phyloP scores from a whole-genome alignment of 441 rosid genomes.

The Gossypium schwendimanii region DNA sequence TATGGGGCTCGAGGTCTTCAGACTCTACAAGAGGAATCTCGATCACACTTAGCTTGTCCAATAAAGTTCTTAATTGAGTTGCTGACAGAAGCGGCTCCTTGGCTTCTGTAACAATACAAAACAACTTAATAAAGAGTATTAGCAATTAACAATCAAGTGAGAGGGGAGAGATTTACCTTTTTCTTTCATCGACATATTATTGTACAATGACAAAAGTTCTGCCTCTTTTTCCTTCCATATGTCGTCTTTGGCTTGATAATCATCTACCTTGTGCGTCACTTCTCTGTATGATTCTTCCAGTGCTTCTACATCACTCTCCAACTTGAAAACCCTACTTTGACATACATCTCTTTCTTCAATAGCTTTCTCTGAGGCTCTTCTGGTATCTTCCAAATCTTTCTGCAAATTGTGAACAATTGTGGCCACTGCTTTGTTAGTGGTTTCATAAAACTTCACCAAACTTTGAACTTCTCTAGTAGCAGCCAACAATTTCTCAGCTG shows the following conservation, averaged over 20 bases:
- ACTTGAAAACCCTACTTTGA: constrained; percentile 43
- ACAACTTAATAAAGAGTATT: constrained; percentile 3
- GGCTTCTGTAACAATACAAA: constrained; percentile 36
- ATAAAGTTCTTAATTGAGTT: constrained; percentile 44
- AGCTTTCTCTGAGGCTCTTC: constrained; percentile 30
- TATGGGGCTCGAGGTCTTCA: constrained; percentile 31
- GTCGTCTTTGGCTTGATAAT: constrained; percentile 28
- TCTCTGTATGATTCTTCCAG: constrained; percentile 44
- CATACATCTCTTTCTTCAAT: constrained; percentile 48
- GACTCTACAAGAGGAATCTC: constrained; percentile 28
- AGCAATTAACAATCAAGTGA: not conserved
- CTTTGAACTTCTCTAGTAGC: constrained; percentile 36
- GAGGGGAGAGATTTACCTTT: constrained; percentile 8
- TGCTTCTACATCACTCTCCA: constrained; percentile 48
- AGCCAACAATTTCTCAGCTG: constrained; percentile 44
- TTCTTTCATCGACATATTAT: constrained; percentile 11
- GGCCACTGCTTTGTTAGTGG: constrained; percentile 46
- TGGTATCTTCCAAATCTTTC: constrained; percentile 40
- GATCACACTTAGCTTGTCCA: constrained; percentile 48
- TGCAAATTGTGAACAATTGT: constrained; percentile 51
- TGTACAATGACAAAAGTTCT: constrained; percentile 10
- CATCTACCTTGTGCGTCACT: constrained; percentile 41
- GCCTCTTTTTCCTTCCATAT: constrained; percentile 16
- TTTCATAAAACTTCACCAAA: constrained; percentile 43
- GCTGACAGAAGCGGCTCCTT: constrained; percentile 46